Conservation (phyloP, 148 eudicot genomes). For the Cornus suecica region DNA sequence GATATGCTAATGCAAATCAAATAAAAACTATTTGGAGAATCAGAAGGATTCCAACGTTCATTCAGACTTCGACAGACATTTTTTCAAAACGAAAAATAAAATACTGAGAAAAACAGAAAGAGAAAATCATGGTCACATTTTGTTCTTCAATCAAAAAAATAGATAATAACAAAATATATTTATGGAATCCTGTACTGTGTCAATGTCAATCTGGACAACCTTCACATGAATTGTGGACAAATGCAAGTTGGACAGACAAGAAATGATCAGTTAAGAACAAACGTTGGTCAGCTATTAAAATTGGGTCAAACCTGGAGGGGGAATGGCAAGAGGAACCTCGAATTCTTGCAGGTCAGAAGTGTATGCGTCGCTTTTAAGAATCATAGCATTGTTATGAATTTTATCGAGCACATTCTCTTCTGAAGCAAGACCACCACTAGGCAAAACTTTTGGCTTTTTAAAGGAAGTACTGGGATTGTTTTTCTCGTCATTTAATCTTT, state of each 20-base stretch:
- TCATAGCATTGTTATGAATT: background rate
- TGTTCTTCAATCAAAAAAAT: background rate
- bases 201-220: too few relatives aligned
- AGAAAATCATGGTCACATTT: background rate
- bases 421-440: background rate
- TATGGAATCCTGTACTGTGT: background rate
- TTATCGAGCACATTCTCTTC: background rate
- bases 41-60: too few relatives aligned
- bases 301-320: conserved; percentile 10
- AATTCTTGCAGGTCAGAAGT: background rate
- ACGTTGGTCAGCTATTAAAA: background rate
- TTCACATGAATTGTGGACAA: too few relatives aligned
- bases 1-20: too few relatives aligned
- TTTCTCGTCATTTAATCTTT: background rate
- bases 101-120: background rate
- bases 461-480: background rate
- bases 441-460: background rate
- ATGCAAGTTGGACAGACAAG: too few relatives aligned
- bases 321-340: background rate
- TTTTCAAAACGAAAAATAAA: too few relatives aligned
- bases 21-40: too few relatives aligned
- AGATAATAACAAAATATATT: background rate
- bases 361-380: background rate
- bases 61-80: background rate
- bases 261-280: too few relatives aligned